Conservation (phyloP, 495 filamentous ascomycete genomes). For the Penicillium flavigenum region DNA sequence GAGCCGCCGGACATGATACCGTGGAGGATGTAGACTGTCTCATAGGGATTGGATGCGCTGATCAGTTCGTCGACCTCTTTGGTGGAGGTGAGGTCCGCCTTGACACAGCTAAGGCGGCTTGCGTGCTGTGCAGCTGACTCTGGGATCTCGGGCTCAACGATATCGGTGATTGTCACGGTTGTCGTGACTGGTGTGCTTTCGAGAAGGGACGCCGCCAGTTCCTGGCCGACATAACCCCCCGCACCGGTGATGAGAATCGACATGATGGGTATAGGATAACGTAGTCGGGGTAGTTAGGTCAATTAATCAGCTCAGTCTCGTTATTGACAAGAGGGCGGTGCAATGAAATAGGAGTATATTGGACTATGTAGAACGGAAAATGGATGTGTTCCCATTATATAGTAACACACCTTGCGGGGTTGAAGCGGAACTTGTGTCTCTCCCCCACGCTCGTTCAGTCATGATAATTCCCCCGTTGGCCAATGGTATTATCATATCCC, state of each 20-base stretch:
- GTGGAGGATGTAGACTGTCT: constrained; percentile 75
- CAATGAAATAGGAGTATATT: neutral
- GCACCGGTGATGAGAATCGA: constrained; percentile 74
- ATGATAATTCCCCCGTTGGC: constrained; percentile 3
- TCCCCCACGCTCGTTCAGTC: constrained; percentile 22
- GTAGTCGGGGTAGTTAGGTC: neutral
- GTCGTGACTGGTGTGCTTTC: constrained; percentile 46
- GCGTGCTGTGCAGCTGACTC: constrained; percentile 43
- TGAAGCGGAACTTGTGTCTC: constrained; percentile 2
- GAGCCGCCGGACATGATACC: constrained; percentile 81
- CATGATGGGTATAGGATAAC: constrained; percentile 34
- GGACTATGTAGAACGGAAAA: neutral
- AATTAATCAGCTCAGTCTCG: neutral
- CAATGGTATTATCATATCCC: constrained; percentile 11
- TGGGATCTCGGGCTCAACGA: constrained; percentile 57
- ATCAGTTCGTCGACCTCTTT: constrained; percentile 58
- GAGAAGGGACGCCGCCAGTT: constrained; percentile 63
- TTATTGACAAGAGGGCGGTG: neutral
- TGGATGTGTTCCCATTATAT: constrained; percentile 12
- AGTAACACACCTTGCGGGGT: constrained; percentile 19
- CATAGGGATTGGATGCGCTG: constrained; percentile 42
- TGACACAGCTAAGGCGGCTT: constrained; percentile 46
- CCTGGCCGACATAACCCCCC: constrained; percentile 68
- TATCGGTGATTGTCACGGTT: constrained; percentile 63
- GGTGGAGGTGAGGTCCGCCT: constrained; percentile 62